Conservation (phyloP, 2,329 filamentous ascomycete genomes). For the Hypoxylon sp. region DNA sequence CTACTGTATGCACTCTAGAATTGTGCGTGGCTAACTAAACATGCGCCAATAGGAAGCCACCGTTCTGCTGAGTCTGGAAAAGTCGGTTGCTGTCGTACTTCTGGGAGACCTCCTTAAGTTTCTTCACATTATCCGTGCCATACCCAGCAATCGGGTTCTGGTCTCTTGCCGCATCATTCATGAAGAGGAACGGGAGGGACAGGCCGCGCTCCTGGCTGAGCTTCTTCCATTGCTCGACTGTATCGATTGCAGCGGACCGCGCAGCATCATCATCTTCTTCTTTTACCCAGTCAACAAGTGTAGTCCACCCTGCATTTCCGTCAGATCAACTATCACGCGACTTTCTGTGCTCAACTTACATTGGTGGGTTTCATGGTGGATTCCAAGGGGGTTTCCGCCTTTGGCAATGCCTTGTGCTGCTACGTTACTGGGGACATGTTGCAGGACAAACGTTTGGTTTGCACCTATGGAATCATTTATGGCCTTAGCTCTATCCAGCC, state of each 20-base stretch:
- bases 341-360: slow-evolving; percentile 34
- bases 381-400: slow-evolving; percentile 44
- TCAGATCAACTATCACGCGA: not conserved
- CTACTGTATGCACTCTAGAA: too few species aligned
- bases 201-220: slow-evolving; percentile 19
- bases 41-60: slow-evolving; percentile 37
- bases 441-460: slow-evolving; percentile 45
- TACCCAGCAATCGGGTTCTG: slow-evolving; percentile 51
- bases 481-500: slow-evolving; percentile 38
- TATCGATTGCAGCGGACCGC: slow-evolving; percentile 42
- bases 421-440: slow-evolving; percentile 37
- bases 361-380: slow-evolving; percentile 34
- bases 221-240: slow-evolving; percentile 31
- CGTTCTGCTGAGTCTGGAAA: slow-evolving; percentile 51
- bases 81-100: slow-evolving; percentile 50
- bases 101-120: slow-evolving; percentile 40
- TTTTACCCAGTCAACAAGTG: slow-evolving; percentile 45
- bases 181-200: slow-evolving; percentile 33
- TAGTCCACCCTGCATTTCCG: slow-evolving; percentile 43
- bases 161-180: slow-evolving; percentile 49
- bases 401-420: slow-evolving; percentile 34
- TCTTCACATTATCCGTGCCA: slow-evolving; percentile 45
- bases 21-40: too few species aligned
- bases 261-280: slow-evolving; percentile 38
- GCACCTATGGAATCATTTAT: slow-evolving; percentile 40